phyloP scores from a whole-genome alignment of 306 rosid species.

The Prinsepia uniflora region DNA sequence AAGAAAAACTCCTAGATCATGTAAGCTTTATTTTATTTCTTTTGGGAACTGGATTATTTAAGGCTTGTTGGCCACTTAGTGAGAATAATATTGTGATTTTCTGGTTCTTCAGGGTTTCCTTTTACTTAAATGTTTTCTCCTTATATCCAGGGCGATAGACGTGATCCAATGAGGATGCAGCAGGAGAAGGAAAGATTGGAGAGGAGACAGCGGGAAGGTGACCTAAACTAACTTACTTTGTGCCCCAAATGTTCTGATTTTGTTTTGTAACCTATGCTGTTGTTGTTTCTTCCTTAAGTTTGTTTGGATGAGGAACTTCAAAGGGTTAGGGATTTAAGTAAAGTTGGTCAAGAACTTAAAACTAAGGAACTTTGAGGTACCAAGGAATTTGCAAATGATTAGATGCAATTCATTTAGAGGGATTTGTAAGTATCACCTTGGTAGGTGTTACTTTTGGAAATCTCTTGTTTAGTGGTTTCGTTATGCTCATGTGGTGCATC shows the following conservation, averaged over 20 bases:
- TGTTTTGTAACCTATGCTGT: neutral
- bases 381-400: too few relatives aligned
- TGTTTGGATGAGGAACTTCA: neutral
- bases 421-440: too few relatives aligned
- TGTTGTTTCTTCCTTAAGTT: neutral
- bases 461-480: too few relatives aligned
- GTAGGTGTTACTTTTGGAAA: too few relatives aligned
- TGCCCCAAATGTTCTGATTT: neutral
- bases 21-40: conserved; percentile 41
- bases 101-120: neutral
- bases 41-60: neutral
- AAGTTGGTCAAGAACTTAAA: too few relatives aligned
- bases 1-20: conserved; percentile 62
- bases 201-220: conserved; percentile 77
- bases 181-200: conserved; percentile 69
- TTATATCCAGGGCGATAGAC: conserved; percentile 51
- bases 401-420: too few relatives aligned
- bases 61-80: neutral
- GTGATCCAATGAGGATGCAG: conserved; percentile 54
- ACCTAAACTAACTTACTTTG: neutral
- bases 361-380: too few relatives aligned
- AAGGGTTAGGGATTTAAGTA: too few relatives aligned
- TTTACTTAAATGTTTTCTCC: neutral
- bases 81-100: neutral
- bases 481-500: too few relatives aligned